A percentile compares a stretch with the other conserved stretches of the same genome.
Evolutionary conservation across 768 basidiomycete genomes (phyloP).

Genomic region (Podaxis rugospora): DNA sequence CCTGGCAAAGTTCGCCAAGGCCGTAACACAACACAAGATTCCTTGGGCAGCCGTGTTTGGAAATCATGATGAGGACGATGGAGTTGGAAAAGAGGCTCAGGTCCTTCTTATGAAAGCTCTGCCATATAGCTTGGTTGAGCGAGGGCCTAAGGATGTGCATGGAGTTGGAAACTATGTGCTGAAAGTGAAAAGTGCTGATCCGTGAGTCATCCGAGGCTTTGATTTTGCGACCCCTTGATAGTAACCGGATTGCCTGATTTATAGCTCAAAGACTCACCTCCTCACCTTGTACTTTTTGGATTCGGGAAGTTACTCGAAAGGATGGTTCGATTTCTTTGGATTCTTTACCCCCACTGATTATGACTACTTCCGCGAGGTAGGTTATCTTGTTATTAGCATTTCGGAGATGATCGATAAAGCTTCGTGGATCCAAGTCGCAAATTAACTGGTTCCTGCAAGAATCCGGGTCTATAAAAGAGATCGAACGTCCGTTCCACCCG

Average conservation of each 20-base stretch:
- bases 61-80: conserved; percentile 87
- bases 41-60: conserved; percentile 95
- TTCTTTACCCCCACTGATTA: conserved; percentile 70
- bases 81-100: conserved; percentile 58
- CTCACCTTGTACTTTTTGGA: conserved; percentile 91
- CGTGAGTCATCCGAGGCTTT: conserved; percentile 44
- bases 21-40: conserved; percentile 69
- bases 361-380: conserved; percentile 77
- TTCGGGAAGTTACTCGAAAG: conserved; percentile 72
- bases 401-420: background rate
- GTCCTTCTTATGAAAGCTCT: conserved; percentile 67
- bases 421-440: conserved; percentile 51
- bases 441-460: conserved; percentile 89
- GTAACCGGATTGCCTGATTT: background rate
- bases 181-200: conserved; percentile 79
- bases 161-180: conserved; percentile 91
- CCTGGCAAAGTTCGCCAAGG: conserved; percentile 80
- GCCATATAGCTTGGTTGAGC: conserved; percentile 80
- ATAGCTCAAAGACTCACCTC: conserved; percentile 81
- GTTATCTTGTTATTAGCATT: conserved; percentile 12
- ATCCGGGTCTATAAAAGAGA: conserved; percentile 68
- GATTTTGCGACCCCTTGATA: background rate
- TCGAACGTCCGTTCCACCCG: conserved; percentile 80
- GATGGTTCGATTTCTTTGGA: conserved; percentile 56
- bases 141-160: conserved; percentile 79